These are phyloP conservation scores for Suillus hirtellus DNA, from an alignment of 768 basidiomycete species.

Conservation along the genomic window DNA sequence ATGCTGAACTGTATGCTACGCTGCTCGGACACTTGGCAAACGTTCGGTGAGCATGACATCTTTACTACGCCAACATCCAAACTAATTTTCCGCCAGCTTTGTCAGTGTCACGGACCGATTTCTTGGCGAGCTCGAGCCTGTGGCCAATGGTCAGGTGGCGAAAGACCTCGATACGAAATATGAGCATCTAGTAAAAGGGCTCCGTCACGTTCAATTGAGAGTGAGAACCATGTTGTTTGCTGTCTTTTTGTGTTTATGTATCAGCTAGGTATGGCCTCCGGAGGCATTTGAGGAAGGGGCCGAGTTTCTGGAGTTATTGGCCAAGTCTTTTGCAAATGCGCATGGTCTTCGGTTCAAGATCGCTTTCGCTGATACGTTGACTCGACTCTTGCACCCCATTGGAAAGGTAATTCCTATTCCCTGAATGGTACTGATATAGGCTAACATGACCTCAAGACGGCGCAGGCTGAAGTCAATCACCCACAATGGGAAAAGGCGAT, in stretches of 20 bases:
- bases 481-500: conserved; percentile 94
- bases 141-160: conserved; percentile 71
- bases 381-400: conserved; percentile 79
- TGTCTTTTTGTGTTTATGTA: conserved; percentile 6
- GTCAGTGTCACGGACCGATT: conserved; percentile 93
- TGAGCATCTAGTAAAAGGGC: conserved; percentile 80
- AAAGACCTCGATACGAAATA: conserved; percentile 82
- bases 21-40: conserved; percentile 84
- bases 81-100: conserved; percentile 51
- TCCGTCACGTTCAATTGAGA: conserved; percentile 83
- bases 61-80: not conserved
- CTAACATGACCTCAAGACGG: conserved; percentile 53
- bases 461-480: conserved; percentile 94
- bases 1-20: conserved; percentile 80
- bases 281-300: conserved; percentile 92
- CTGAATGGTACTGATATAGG: not conserved
- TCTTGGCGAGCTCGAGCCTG: conserved; percentile 72
- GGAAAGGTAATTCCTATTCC: conserved; percentile 59
- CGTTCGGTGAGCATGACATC: conserved; percentile 51
- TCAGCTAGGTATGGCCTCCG: conserved; percentile 84
- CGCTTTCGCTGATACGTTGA: conserved; percentile 82
- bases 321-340: conserved; percentile 79
- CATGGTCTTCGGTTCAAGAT: conserved; percentile 83
- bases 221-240: conserved; percentile 36
- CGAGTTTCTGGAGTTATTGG: conserved; percentile 84